phyloP scores from a whole-genome alignment of 2,329 filamentous ascomycete genomes.

The Aureobasidium sp. region DNA sequence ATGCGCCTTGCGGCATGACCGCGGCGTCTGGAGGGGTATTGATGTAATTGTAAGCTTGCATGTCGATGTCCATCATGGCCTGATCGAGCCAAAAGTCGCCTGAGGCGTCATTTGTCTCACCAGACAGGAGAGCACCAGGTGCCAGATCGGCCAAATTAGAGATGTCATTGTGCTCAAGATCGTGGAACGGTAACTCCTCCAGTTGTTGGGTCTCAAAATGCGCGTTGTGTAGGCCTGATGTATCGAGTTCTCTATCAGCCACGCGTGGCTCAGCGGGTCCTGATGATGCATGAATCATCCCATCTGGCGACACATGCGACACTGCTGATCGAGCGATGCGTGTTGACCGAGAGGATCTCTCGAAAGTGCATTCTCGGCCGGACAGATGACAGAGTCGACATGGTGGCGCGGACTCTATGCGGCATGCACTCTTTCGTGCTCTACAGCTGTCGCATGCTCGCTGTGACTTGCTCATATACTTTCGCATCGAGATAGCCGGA shows the following conservation, averaged over 20 bases:
- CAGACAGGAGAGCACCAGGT: neutral
- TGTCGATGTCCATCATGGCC: neutral
- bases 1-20: neutral
- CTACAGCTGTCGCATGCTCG: neutral
- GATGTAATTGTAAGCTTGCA: neutral
- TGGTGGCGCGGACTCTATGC: neutral
- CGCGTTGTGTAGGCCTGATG: neutral
- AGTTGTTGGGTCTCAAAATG: neutral
- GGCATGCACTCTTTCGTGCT: neutral
- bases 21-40: neutral
- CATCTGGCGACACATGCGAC: neutral
- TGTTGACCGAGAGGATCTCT: neutral
- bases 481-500: neutral
- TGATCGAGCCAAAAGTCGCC: neutral
- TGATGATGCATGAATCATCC: neutral
- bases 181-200: neutral
- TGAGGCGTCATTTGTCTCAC: neutral
- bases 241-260: neutral
- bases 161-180: neutral
- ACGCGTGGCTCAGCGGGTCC: neutral
- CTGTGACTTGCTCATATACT: neutral
- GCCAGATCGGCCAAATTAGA: neutral
- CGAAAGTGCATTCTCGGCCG: neutral
- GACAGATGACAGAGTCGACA: neutral
- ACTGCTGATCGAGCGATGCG: neutral